Percentiles rank a stretch among this genome's conserved stretches.
These are phyloP conservation scores for Penicillium sclerotigenum DNA, from an alignment of 2,329 filamentous ascomycete species.

Conservation along the genomic window DNA sequence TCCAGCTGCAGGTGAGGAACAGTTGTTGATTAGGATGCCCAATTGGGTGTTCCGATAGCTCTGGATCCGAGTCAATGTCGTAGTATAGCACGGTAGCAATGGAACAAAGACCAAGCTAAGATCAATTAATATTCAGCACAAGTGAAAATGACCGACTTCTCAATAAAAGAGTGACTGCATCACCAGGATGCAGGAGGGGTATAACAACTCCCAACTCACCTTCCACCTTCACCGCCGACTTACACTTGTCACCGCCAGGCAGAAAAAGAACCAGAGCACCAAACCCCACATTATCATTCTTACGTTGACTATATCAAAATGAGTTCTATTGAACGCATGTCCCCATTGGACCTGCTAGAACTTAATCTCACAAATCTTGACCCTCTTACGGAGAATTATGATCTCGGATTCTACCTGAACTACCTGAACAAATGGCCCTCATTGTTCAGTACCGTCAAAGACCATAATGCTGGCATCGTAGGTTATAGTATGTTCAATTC, in stretches of 20 bases:
- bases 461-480: slow-evolving; percentile 80
- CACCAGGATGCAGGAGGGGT: slow-evolving; percentile 7
- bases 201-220: background rate
- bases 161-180: slow-evolving; percentile 4
- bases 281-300: slow-evolving; percentile 22
- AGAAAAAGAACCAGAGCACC: slow-evolving; percentile 15
- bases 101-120: background rate
- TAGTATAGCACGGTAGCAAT: background rate
- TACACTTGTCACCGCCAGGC: slow-evolving; percentile 12
- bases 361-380: slow-evolving; percentile 96
- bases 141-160: slow-evolving; percentile 5
- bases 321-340: slow-evolving; percentile 83
- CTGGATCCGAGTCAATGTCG: background rate
- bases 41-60: background rate
- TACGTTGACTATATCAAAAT: slow-evolving; percentile 46
- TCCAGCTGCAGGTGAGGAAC: slow-evolving; percentile 4
- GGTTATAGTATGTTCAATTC: slow-evolving; percentile 71
- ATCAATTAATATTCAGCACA: background rate
- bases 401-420: slow-evolving; percentile 89
- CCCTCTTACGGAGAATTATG: slow-evolving; percentile 95
- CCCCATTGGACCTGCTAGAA: slow-evolving; percentile 76
- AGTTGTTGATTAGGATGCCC: background rate
- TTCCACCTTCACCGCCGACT: slow-evolving; percentile 4
- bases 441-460: slow-evolving; percentile 88
- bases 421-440: slow-evolving; percentile 96